Evolutionary conservation across 2,329 filamentous ascomycete genomes (phyloP).

Genomic region (Orbilia quercus): DNA sequence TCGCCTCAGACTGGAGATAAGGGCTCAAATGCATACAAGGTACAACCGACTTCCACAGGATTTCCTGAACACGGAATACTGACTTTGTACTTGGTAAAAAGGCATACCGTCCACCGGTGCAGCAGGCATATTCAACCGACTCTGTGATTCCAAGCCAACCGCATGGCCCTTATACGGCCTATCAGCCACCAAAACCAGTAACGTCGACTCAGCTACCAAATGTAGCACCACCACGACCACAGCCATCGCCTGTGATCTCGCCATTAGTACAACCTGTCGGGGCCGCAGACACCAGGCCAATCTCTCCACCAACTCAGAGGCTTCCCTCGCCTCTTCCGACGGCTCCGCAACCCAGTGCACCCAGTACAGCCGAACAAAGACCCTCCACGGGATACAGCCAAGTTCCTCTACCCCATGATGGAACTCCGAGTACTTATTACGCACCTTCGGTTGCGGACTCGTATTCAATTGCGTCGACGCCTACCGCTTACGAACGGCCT

Average conservation of each 20-base stretch:
- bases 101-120: constrained; percentile 54
- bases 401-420: constrained; percentile 4
- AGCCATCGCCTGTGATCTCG: constrained; percentile 44
- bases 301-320: constrained; percentile 49
- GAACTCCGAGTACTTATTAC: constrained; percentile 20
- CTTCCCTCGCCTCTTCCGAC: constrained; percentile 44
- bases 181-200: constrained; percentile 51
- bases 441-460: constrained; percentile 43
- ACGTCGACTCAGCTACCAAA: constrained; percentile 51
- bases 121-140: constrained; percentile 54
- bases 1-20: constrained; percentile 41
- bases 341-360: constrained; percentile 5
- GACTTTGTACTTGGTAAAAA: constrained; percentile 26
- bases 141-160: constrained; percentile 54
- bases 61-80: background rate
- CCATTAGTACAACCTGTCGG: constrained; percentile 40
- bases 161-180: constrained; percentile 53
- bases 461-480: constrained; percentile 38
- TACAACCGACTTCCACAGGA: constrained; percentile 1
- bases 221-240: constrained; percentile 35
- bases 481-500: constrained; percentile 40
- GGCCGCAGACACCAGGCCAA: constrained; percentile 38
- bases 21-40: constrained; percentile 30
- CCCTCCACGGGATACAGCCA: constrained; percentile 13
- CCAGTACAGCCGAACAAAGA: constrained; percentile 8